phyloP scores from a whole-genome alignment of 1,284 basidiomycete genomes.

The Gomphus sp. region DNA sequence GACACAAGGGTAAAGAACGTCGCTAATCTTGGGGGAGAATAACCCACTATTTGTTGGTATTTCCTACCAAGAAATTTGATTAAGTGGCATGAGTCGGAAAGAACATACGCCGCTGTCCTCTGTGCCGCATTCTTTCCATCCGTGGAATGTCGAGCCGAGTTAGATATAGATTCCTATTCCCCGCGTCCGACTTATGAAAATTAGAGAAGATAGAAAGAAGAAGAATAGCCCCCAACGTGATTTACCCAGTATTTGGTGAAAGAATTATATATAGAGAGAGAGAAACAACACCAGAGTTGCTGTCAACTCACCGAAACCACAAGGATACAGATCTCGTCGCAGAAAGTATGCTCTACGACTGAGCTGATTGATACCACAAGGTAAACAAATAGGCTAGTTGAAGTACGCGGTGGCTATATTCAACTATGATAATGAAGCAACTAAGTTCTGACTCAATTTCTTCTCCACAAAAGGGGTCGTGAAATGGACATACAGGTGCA shows the following conservation, averaged over 20 bases:
- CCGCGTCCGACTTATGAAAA: slow-evolving; percentile 60
- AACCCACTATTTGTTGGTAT: slow-evolving; percentile 47
- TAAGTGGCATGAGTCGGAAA: not conserved
- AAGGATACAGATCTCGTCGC: slow-evolving; percentile 47
- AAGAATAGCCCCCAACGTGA: slow-evolving; percentile 47
- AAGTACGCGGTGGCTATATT: slow-evolving; percentile 41
- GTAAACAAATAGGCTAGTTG: slow-evolving; percentile 47
- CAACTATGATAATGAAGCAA: slow-evolving; percentile 23
- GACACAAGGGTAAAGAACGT: too few species aligned
- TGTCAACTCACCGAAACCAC: slow-evolving; percentile 33
- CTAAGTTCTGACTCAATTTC: slow-evolving; percentile 2
- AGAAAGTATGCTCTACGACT: slow-evolving; percentile 64
- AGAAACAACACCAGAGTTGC: not conserved
- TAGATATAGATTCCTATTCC: slow-evolving; percentile 55
- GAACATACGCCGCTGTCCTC: slow-evolving; percentile 39
- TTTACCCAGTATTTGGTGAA: slow-evolving; percentile 41
- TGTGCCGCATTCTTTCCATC: slow-evolving; percentile 43
- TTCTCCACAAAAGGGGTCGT: not conserved
- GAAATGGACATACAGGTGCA: slow-evolving; percentile 30
- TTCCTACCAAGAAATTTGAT: slow-evolving; percentile 25
- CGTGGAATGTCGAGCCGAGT: slow-evolving; percentile 35
- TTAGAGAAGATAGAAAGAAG: slow-evolving; percentile 51
- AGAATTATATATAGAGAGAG: slow-evolving; percentile 36
- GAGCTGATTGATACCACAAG: slow-evolving; percentile 48
- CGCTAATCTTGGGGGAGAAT: slow-evolving; percentile 38